A percentile compares a stretch with the other conserved stretches of the same genome.
phyloP scores from a whole-genome alignment of 768 basidiomycete species.

The Mycena maculata region DNA sequence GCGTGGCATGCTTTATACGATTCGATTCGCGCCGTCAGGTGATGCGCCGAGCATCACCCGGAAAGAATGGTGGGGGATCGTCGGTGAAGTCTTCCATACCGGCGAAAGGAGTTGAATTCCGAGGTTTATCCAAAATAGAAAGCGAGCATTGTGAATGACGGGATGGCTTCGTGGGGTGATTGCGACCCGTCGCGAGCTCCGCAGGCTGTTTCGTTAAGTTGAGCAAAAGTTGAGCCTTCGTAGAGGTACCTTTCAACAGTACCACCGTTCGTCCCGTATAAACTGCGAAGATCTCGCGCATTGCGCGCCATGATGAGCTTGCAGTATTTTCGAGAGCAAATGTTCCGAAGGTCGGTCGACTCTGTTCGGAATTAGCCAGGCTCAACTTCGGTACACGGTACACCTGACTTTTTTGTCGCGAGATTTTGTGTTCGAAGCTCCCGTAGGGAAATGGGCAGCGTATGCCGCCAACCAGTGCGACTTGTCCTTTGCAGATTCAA shows the following conservation, averaged over 20 bases:
- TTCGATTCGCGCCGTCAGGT: conserved; percentile 24
- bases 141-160: conserved; percentile 29
- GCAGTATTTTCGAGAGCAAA: conserved; percentile 17
- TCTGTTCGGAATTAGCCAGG: conserved; percentile 33
- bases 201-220: conserved; percentile 20
- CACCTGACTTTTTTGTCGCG: conserved; percentile 29
- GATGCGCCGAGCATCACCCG: conserved; percentile 33
- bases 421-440: conserved; percentile 17
- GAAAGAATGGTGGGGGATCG: conserved; percentile 32
- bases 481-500: too few relatives aligned
- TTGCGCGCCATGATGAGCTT: conserved; percentile 15
- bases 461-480: too few relatives aligned
- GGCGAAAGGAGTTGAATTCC: conserved; percentile 31
- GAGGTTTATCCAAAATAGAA: conserved; percentile 32
- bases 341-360: conserved; percentile 28
- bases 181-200: conserved; percentile 26
- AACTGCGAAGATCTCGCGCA: conserved; percentile 32
- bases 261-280: conserved; percentile 25
- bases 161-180: conserved; percentile 18
- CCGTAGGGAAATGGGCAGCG: conserved; percentile 18
- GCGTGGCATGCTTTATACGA: conserved; percentile 30
- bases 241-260: conserved; percentile 19
- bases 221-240: conserved; percentile 14
- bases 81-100: conserved; percentile 31
- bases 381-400: conserved; percentile 33